Evolutionary conservation across 805 yeast genomes (phyloP).

Genomic region (Priceomyces fermenticarens): DNA sequence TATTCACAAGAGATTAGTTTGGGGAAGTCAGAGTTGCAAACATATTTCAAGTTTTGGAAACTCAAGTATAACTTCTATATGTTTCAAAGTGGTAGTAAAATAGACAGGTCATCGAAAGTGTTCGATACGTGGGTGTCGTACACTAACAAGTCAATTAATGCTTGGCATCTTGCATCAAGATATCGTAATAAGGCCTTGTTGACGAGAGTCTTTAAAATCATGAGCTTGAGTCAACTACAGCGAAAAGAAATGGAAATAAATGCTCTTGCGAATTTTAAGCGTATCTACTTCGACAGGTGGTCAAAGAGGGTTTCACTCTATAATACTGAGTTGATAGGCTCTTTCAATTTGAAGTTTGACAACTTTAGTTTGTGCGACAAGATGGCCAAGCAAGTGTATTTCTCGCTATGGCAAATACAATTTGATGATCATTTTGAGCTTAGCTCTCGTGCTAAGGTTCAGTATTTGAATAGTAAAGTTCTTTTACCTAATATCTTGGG

Average conservation of each 20-base stretch:
- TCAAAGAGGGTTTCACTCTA: slow-evolving; percentile 4
- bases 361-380: slow-evolving; percentile 5
- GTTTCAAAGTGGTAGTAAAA: background rate
- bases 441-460: slow-evolving; percentile 14
- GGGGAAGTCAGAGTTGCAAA: background rate
- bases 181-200: slow-evolving; percentile 1
- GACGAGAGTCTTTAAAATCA: slow-evolving; percentile 3
- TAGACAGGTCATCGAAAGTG: background rate
- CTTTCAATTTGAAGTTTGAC: slow-evolving; percentile 1
- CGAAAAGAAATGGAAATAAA: slow-evolving; percentile 8
- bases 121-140: slow-evolving; percentile 3
- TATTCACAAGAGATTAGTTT: background rate
- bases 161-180: slow-evolving; percentile 1
- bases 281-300: slow-evolving; percentile 15
- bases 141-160: background rate
- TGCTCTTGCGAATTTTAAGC: slow-evolving; percentile 18
- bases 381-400: slow-evolving; percentile 3
- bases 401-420: slow-evolving; percentile 21
- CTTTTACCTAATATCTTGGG: slow-evolving; percentile 11
- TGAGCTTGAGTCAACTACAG: slow-evolving; percentile 4
- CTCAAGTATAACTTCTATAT: slow-evolving; percentile 1
- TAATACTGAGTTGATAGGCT: slow-evolving; percentile 3
- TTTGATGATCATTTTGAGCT: slow-evolving; percentile 20
- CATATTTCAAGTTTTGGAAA: slow-evolving; percentile 5
- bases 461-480: slow-evolving; percentile 13